phyloP scores from a whole-genome alignment of 345 rosid species.

The Sisymbrium irio region DNA sequence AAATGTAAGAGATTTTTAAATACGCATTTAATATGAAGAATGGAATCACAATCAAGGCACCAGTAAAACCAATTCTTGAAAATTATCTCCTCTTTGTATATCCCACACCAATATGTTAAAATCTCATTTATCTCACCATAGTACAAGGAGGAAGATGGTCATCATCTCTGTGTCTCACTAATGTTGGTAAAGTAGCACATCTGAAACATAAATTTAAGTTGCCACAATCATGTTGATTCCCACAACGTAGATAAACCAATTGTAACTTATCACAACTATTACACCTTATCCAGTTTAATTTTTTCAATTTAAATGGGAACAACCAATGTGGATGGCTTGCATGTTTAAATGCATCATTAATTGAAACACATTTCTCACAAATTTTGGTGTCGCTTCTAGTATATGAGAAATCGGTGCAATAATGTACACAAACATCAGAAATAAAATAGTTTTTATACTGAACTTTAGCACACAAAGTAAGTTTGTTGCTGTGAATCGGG shows the following conservation, averaged over 20 bases:
- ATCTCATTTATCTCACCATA: background rate
- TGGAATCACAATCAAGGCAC: background rate
- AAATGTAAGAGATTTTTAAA: too few relatives aligned
- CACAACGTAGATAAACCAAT: background rate
- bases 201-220: background rate
- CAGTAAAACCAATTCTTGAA: background rate
- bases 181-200: constrained; percentile 10
- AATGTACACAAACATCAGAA: background rate
- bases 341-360: background rate
- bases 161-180: background rate
- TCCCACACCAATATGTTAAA: background rate
- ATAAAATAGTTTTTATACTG: background rate
- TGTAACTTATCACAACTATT: background rate
- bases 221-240: background rate
- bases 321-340: constrained; percentile 12
- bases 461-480: background rate
- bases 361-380: constrained; percentile 8
- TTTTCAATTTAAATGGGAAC: too few relatives aligned
- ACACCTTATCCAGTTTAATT: too few relatives aligned
- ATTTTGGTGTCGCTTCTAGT: background rate
- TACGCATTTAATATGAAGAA: too few relatives aligned
- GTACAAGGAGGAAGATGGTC: constrained; percentile 12
- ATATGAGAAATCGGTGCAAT: background rate
- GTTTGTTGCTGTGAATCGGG: background rate
- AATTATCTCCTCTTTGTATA: constrained; percentile 1